Percentiles rank a stretch among this genome's conserved stretches.
Evolutionary conservation across 768 basidiomycete species (phyloP).

Genomic region (Rhodotorula sphaerocarpa): DNA sequence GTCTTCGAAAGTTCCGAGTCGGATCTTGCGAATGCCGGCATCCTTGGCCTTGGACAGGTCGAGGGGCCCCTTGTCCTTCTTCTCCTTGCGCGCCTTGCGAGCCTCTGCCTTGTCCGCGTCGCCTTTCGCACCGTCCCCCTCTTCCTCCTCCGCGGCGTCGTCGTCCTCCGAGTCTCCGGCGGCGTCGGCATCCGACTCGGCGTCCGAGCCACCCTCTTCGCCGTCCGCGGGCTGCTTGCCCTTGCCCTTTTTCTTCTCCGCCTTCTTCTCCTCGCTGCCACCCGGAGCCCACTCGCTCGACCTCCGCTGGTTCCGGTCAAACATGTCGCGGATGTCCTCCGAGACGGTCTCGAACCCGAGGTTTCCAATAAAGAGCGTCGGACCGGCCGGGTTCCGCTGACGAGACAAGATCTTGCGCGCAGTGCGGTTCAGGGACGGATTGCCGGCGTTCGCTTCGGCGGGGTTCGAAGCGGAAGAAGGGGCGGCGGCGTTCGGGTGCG

Average conservation of each 20-base stretch:
- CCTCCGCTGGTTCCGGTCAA: constrained; percentile 57
- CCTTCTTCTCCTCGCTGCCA: constrained; percentile 34
- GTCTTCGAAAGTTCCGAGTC: constrained; percentile 95
- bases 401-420: constrained; percentile 58
- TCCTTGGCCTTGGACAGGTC: constrained; percentile 36
- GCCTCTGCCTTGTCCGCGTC: constrained; percentile 24
- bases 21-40: constrained; percentile 57
- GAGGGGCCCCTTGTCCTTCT: constrained; percentile 18
- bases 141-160: background rate
- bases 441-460: constrained; percentile 36
- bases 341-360: constrained; percentile 76
- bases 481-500: constrained; percentile 49
- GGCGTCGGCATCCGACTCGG: constrained; percentile 27
- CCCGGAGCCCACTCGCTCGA: constrained; percentile 40
- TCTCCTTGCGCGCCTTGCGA: background rate
- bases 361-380: constrained; percentile 87
- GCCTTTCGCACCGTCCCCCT: constrained; percentile 23
- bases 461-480: constrained; percentile 29
- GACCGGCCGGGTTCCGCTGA: constrained; percentile 75
- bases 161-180: constrained; percentile 35
- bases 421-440: constrained; percentile 42
- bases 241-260: constrained; percentile 24
- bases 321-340: constrained; percentile 59
- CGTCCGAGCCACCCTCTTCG: constrained; percentile 36
- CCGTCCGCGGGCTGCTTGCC: constrained; percentile 37